A percentile compares a stretch with the other conserved stretches of the same genome.
These are phyloP conservation scores for Phytophthora cryptogea DNA, from an alignment of 352 stramenopile species.

Conservation along the genomic window DNA sequence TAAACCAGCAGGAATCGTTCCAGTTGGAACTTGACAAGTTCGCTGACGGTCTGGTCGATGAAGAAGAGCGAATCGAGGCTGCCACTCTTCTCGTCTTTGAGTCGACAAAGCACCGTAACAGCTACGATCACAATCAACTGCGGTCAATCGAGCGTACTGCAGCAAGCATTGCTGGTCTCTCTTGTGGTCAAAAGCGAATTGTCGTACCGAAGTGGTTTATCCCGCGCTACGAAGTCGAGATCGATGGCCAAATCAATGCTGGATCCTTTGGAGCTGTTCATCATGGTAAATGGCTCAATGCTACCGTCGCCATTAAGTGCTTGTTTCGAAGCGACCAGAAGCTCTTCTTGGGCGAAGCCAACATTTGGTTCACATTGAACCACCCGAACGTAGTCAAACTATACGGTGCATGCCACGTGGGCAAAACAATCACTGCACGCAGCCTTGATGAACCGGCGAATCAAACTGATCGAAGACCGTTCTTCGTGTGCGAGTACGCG, in stretches of 20 bases:
- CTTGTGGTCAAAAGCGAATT: slow-evolving; percentile 3
- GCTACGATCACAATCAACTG: slow-evolving; percentile 27
- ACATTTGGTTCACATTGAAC: slow-evolving; percentile 39
- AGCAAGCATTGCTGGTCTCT: slow-evolving; percentile 5
- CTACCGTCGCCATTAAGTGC: slow-evolving; percentile 42
- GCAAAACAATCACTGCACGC: slow-evolving; percentile 12
- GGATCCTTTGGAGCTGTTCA: slow-evolving; percentile 37
- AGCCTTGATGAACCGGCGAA: slow-evolving; percentile 22
- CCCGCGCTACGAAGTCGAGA: slow-evolving; percentile 28
- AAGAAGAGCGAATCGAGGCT: slow-evolving; percentile 22
- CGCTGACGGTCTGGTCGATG: slow-evolving; percentile 8
- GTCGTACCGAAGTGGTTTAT: slow-evolving; percentile 35
- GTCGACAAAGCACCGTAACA: slow-evolving; percentile 30
- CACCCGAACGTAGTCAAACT: slow-evolving; percentile 50
- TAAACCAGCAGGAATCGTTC: slow-evolving; percentile 22
- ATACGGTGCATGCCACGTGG: slow-evolving; percentile 43
- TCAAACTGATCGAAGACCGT: slow-evolving; percentile 22
- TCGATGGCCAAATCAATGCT: slow-evolving; percentile 24
- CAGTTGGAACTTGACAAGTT: slow-evolving; percentile 23
- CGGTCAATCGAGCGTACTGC: slow-evolving; percentile 23
- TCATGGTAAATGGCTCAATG: slow-evolving; percentile 35
- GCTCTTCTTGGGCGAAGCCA: slow-evolving; percentile 37
- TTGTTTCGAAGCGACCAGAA: slow-evolving; percentile 34
- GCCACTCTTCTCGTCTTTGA: slow-evolving; percentile 36
- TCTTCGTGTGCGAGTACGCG: slow-evolving; percentile 41